Evolutionary conservation across 495 filamentous ascomycete genomes (phyloP), one percentile per base, ranked within the genome.

Genomic region (Amphirosellinia nigrospora): DNA sequence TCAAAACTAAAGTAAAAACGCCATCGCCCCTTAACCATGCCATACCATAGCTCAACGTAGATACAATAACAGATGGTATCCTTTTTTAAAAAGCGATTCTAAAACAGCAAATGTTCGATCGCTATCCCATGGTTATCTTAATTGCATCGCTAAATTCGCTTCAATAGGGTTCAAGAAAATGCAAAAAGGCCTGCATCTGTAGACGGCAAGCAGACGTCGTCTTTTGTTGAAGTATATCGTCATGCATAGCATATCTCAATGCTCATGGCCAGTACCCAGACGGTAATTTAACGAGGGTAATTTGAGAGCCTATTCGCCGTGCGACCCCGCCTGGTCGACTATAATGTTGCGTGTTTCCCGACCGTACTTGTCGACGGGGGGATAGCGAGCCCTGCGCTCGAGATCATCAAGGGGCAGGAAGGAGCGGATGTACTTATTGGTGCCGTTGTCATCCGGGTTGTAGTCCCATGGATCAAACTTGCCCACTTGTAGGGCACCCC

Each of bases 381-480:
- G 90, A 72, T 80, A 92, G 34, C 90, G 82, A 8, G 90, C 90
- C 41, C 83, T 83, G 21, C 88, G 84, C 81, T 92, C 90, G 5
- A 92, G 80, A 34, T 92, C 89, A 71, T 92, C 90, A 0, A 92
- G 86, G 4, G 89, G 86, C 50, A 92, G 85, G 74, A 89, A 87
- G 10, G 86, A 89, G 36, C 90, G 88, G 71, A 92, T 92, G 69
- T 91, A 92, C 86, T 94, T 92, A 36, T 89, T 85, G 72, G 87
- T 84, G 10, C 91, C 89, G 78, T 94, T 91, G 70, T 92, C 88
- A 13, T 80, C 81, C 0, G 92, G 92, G 79, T 94, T 86, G 75
- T 88, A 91, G 74, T 97, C 93, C 93, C 93, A 97, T 70, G 85
- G 83, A 0, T 85, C 85, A 38, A 89, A 92, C 36, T 81, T 81